Percentiles rank a stretch among this genome's conserved stretches.
phyloP scores from a whole-genome alignment of 768 basidiomycete genomes.

The Pleurotus sapidus region DNA sequence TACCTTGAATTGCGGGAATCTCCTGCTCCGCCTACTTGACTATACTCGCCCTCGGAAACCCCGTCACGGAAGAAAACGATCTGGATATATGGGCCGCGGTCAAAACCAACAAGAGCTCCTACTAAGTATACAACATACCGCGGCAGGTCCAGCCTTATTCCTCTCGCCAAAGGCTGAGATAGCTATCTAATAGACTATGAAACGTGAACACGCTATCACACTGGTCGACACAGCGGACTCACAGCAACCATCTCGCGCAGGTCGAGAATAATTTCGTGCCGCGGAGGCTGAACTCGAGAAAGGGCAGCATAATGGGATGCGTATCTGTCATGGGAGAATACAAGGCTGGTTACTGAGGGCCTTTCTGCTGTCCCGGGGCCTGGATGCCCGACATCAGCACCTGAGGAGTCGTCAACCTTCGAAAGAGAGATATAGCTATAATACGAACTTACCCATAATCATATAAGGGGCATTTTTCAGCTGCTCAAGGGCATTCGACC shows the following conservation, averaged over 20 bases:
- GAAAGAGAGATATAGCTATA: not conserved
- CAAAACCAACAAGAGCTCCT: not conserved
- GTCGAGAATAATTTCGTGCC: constrained; percentile 43
- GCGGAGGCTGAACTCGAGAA: constrained; percentile 41
- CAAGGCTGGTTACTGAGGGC: constrained; percentile 44
- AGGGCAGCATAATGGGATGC: constrained; percentile 45
- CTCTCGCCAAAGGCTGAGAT: constrained; percentile 15
- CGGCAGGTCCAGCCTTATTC: constrained; percentile 14
- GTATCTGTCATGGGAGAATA: constrained; percentile 47
- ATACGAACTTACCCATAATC: constrained; percentile 30
- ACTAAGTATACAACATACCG: not conserved
- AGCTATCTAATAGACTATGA: constrained; percentile 11
- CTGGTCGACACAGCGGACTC: constrained; percentile 4
- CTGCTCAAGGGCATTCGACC: constrained; percentile 17
- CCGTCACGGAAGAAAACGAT: constrained; percentile 50
- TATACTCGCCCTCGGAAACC: constrained; percentile 41
- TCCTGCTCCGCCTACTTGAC: constrained; percentile 37
- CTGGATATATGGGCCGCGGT: not conserved
- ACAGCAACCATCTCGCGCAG: constrained; percentile 37
- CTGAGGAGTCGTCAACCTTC: constrained; percentile 19
- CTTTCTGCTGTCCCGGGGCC: constrained; percentile 42
- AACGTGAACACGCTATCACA: not conserved
- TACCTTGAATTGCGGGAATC: constrained; percentile 43
- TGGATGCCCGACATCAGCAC: constrained; percentile 66
- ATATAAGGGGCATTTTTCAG: constrained; percentile 30